phyloP scores from a whole-genome alignment of 2,329 filamentous ascomycete species.

The Sordariomycetes sp. region DNA sequence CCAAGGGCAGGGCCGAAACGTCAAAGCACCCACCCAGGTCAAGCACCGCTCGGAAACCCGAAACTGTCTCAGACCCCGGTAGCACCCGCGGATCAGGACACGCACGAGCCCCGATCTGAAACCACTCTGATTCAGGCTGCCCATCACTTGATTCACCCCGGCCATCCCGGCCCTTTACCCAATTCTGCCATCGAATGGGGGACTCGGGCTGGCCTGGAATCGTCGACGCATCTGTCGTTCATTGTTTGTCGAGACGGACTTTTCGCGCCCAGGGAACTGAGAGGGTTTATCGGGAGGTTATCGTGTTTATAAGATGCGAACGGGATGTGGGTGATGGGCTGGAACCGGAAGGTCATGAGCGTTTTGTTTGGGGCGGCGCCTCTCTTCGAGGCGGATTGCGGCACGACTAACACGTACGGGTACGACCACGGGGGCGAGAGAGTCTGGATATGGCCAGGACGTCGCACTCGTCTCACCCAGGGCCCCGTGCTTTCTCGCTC shows the following conservation, averaged over 20 bases:
- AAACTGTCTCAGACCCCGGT: background rate
- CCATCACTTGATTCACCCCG: background rate
- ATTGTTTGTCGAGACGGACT: background rate
- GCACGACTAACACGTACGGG: background rate
- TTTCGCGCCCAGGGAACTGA: background rate
- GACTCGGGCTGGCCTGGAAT: background rate
- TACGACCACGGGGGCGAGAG: background rate
- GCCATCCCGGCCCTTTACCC: background rate
- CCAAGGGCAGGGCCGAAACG: background rate
- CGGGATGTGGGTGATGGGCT: background rate
- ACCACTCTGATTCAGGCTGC: background rate
- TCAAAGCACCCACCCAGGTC: background rate
- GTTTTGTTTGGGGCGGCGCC: background rate
- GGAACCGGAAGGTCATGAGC: background rate
- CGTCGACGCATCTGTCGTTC: background rate
- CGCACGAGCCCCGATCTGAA: background rate
- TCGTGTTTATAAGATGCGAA: background rate
- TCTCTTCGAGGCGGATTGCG: background rate
- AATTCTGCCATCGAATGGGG: background rate
- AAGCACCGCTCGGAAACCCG: background rate
- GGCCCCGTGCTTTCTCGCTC: background rate
- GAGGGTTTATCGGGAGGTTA: background rate
- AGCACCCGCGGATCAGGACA: background rate
- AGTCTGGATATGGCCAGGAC: background rate
- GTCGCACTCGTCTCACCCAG: background rate